Evolutionary conservation across 208 protist species (phyloP).

Genomic region (Acanthamoeba royreba): DNA sequence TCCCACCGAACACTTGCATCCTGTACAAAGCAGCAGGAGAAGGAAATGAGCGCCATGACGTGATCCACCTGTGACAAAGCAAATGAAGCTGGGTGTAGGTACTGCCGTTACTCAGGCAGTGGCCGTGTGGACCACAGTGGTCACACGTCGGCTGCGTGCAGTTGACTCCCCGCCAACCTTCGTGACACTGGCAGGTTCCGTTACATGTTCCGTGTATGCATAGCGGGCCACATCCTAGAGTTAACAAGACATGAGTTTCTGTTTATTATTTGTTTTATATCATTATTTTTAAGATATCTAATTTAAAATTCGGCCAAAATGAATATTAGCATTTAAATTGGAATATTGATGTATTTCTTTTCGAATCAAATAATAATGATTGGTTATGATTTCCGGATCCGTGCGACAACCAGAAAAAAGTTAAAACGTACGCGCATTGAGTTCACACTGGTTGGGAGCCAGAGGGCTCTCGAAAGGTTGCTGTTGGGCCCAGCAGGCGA

Average conservation of each 20-base stretch:
- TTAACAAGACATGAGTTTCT: too few relatives aligned
- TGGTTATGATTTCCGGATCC: too few relatives aligned
- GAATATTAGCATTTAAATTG: too few relatives aligned
- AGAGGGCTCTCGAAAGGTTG: too few relatives aligned
- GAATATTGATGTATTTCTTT: too few relatives aligned
- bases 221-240: too few relatives aligned
- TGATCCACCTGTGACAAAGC: neutral
- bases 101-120: neutral
- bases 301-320: too few relatives aligned
- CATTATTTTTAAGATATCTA: too few relatives aligned
- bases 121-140: neutral
- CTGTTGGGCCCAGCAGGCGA: too few relatives aligned
- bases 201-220: neutral
- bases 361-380: too few relatives aligned
- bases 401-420: too few relatives aligned
- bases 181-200: neutral
- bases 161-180: neutral
- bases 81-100: neutral
- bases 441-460: neutral
- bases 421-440: neutral
- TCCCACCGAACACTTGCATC: neutral
- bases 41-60: neutral
- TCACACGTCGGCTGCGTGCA: constrained; percentile 18
- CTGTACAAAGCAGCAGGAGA: neutral
- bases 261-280: too few relatives aligned